phyloP scores from a whole-genome alignment of 2,329 filamentous ascomycete species.

The Alternaria tenuissima region DNA sequence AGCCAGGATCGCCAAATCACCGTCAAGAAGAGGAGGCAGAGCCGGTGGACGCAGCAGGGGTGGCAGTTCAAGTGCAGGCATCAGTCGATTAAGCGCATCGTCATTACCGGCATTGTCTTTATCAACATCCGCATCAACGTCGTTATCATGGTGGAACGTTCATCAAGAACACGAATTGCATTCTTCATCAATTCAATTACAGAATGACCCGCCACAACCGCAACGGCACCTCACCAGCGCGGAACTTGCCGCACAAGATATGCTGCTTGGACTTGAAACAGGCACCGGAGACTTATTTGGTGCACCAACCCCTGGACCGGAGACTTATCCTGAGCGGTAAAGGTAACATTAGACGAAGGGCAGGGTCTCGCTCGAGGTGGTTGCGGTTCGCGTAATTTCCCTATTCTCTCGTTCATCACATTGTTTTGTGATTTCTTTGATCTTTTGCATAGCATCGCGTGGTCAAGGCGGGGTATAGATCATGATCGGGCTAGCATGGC shows the following conservation, averaged over 20 bases:
- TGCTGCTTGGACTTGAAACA: not conserved
- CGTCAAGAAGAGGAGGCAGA: constrained; percentile 10
- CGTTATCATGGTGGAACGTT: not conserved
- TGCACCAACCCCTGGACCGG: not conserved
- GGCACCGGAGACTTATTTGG: constrained; percentile 2
- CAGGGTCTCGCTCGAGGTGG: not conserved
- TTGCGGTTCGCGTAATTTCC: not conserved
- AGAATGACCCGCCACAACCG: not conserved
- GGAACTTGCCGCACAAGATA: constrained; percentile 1
- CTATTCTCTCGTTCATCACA: not conserved
- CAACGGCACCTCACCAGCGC: not conserved
- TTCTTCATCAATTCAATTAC: not conserved
- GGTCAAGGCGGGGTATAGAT: not conserved
- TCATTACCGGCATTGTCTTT: not conserved
- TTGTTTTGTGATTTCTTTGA: not conserved
- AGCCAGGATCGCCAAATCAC: constrained; percentile 12
- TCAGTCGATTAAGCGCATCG: constrained; percentile 1
- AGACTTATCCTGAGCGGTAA: constrained; percentile 1
- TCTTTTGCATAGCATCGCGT: constrained; percentile 5
- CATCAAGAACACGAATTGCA: not conserved
- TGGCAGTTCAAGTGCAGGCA: constrained; percentile 1
- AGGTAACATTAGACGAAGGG: not conserved
- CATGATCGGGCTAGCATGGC: not conserved
- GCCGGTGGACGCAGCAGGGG: constrained; percentile 7
- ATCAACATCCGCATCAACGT: not conserved